These are phyloP conservation scores for Phytophthora palmivora DNA, from an alignment of 352 stramenopile species.

Conservation along the genomic window DNA sequence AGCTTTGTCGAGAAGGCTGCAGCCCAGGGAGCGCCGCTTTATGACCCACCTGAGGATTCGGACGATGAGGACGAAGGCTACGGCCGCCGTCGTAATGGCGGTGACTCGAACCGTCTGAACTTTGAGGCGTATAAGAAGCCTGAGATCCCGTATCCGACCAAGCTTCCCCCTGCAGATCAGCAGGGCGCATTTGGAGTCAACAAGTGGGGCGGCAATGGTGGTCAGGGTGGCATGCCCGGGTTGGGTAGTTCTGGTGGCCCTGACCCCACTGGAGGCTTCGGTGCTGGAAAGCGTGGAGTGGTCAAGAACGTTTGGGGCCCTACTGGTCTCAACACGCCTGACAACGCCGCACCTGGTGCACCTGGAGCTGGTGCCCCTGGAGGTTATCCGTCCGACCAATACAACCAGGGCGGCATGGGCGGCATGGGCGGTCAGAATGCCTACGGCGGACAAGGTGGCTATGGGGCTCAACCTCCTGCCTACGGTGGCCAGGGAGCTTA, in stretches of 20 bases:
- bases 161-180: constrained; percentile 68
- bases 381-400: constrained; percentile 47
- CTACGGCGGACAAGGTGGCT: constrained; percentile 46
- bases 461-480: constrained; percentile 42
- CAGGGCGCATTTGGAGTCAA: constrained; percentile 56
- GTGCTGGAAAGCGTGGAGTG: constrained; percentile 51
- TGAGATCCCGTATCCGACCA: constrained; percentile 88
- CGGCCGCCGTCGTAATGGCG: constrained; percentile 60
- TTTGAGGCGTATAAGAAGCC: constrained; percentile 92
- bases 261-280: constrained; percentile 51
- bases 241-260: constrained; percentile 39
- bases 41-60: constrained; percentile 95
- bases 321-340: constrained; percentile 73
- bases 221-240: constrained; percentile 40
- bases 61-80: constrained; percentile 94
- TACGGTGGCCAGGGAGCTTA: constrained; percentile 50
- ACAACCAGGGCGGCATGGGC: constrained; percentile 39
- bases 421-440: constrained; percentile 25
- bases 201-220: constrained; percentile 61
- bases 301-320: constrained; percentile 90
- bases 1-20: constrained; percentile 94
- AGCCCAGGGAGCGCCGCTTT: constrained; percentile 92
- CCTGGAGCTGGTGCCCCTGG: constrained; percentile 31
- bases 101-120: constrained; percentile 74
- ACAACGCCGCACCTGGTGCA: constrained; percentile 37